Conservation (phyloP, 805 yeast genomes). For the Starmerella apis region DNA sequence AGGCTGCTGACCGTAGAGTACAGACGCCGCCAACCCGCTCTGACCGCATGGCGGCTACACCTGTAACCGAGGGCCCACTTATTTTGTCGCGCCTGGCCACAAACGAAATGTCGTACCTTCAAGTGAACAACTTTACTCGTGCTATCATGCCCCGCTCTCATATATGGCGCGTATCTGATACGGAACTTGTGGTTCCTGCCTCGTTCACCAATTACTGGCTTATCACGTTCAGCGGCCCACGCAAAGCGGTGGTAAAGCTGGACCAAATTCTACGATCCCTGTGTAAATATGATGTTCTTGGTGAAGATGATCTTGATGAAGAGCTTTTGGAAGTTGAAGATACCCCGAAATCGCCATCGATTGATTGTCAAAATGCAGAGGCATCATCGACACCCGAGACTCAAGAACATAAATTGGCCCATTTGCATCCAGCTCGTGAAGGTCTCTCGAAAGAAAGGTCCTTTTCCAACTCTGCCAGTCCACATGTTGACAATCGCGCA, state of each 20-base stretch:
- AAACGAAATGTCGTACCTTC: conserved; percentile 26
- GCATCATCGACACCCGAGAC: too few relatives aligned
- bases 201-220: conserved; percentile 24
- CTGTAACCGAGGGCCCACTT: conserved; percentile 23
- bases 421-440: too few relatives aligned
- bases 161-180: conserved; percentile 23
- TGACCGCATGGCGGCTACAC: conserved; percentile 21
- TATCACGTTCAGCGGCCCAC: conserved; percentile 18
- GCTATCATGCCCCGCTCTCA: conserved; percentile 26
- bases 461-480: too few relatives aligned
- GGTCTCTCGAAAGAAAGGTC: too few relatives aligned
- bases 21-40: conserved; percentile 13
- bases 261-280: conserved; percentile 18
- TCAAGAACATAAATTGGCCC: too few relatives aligned
- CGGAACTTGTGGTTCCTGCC: conserved; percentile 23
- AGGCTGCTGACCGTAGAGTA: background rate
- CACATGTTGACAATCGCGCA: background rate
- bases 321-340: background rate
- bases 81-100: conserved; percentile 21
- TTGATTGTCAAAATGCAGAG: too few relatives aligned
- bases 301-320: background rate
- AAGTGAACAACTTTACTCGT: conserved; percentile 23
- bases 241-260: conserved; percentile 12
- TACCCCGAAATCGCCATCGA: too few relatives aligned
- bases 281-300: conserved; percentile 19